Evolutionary conservation across 2,329 filamentous ascomycete species (phyloP).

Genomic region (Pseudocercospora pini-densiflorae): DNA sequence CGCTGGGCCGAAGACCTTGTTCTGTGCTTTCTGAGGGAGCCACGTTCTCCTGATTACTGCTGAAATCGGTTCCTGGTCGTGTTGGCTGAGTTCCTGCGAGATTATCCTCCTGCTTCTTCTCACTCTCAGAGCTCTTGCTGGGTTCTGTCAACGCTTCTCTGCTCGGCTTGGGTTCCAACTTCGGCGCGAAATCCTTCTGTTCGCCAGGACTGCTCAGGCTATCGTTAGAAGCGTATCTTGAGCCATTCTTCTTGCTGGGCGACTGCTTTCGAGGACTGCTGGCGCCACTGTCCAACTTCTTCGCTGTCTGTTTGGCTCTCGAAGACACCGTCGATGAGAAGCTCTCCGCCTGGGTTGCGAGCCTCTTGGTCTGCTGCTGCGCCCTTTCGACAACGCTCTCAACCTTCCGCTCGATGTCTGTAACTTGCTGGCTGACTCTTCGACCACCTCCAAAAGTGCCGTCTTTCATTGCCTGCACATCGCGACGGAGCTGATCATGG

Average conservation of each 20-base stretch:
- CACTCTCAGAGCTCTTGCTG: constrained; percentile 17
- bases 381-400: constrained; percentile 22
- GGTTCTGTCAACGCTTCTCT: constrained; percentile 14
- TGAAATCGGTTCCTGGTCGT: constrained; percentile 15
- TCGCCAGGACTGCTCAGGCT: not conserved
- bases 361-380: not conserved
- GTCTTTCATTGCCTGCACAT: constrained; percentile 36
- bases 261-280: constrained; percentile 14
- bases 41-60: constrained; percentile 13
- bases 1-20: constrained; percentile 10
- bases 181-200: not conserved
- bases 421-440: constrained; percentile 33
- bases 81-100: constrained; percentile 27
- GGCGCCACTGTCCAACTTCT: constrained; percentile 16
- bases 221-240: constrained; percentile 8
- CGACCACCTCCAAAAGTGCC: constrained; percentile 33
- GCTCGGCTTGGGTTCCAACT: constrained; percentile 15
- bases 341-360: not conserved
- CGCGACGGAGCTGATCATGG: constrained; percentile 30
- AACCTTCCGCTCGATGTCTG: constrained; percentile 32
- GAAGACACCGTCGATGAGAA: constrained; percentile 5
- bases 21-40: constrained; percentile 6
- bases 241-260: constrained; percentile 9
- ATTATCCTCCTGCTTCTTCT: constrained; percentile 32
- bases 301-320: constrained; percentile 8